Conservation (phyloP, 352 stramenopile species). For the Phytophthora sansomeana region DNA sequence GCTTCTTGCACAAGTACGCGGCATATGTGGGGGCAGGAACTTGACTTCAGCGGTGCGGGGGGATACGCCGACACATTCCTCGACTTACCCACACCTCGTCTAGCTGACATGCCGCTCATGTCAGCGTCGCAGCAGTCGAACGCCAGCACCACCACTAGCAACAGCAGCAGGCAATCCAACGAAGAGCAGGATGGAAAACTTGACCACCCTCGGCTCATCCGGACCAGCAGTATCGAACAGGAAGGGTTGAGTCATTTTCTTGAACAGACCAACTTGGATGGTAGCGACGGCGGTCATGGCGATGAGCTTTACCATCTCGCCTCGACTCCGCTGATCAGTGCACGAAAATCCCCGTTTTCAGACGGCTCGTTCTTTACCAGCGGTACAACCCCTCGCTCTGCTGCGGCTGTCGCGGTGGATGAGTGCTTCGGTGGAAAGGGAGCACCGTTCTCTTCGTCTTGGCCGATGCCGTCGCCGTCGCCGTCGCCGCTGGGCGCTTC, state of each 20-base stretch:
- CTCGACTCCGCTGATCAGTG: conserved; percentile 17
- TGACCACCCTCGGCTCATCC: conserved; percentile 65
- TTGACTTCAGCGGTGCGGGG: conserved; percentile 55
- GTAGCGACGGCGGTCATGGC: conserved; percentile 22
- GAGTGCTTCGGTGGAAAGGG: conserved; percentile 60
- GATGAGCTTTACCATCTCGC: conserved; percentile 43
- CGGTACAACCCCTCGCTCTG: conserved; percentile 21
- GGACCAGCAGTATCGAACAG: conserved; percentile 77
- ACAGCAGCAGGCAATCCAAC: conserved; percentile 21
- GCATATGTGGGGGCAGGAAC: conserved; percentile 69
- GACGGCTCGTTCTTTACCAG: conserved; percentile 28
- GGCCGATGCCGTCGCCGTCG: conserved; percentile 25
- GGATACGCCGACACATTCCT: conserved; percentile 75
- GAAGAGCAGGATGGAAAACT: conserved; percentile 34
- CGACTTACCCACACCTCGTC: conserved; percentile 76
- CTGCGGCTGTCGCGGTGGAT: conserved; percentile 52
- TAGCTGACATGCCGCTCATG: conserved; percentile 48
- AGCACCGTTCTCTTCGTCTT: conserved; percentile 38
- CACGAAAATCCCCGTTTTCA: conserved; percentile 32
- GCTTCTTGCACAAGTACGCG: conserved; percentile 43
- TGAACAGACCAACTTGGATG: conserved; percentile 65
- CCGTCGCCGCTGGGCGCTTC: conserved; percentile 22
- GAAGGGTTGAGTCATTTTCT: conserved; percentile 81
- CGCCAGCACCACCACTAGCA: conserved; percentile 19
- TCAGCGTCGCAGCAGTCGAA: conserved; percentile 34